Evolutionary conservation across 129 eudicot genomes (phyloP).

Genomic region (Oenanthe sinensis): DNA sequence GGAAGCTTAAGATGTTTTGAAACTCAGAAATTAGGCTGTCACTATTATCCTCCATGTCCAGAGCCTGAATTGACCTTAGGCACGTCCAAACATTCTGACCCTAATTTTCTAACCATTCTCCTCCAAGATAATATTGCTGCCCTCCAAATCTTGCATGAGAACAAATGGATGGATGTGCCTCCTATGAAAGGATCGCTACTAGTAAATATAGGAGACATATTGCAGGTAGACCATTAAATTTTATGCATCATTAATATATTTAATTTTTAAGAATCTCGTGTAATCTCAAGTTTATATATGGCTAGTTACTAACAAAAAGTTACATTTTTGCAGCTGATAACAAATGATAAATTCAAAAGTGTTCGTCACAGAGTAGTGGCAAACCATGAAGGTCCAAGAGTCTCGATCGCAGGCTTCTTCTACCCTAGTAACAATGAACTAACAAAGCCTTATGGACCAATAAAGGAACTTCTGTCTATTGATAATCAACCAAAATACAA

Average conservation of each 20-base stretch:
- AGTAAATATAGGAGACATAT: background rate
- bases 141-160: slow-evolving; percentile 11
- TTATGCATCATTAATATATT: background rate
- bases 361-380: slow-evolving; percentile 11
- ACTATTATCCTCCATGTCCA: slow-evolving; percentile 15
- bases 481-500: slow-evolving; percentile 7
- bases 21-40: background rate
- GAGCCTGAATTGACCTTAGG: slow-evolving; percentile 6
- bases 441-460: slow-evolving; percentile 4
- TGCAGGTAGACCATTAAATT: slow-evolving; percentile 1
- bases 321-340: slow-evolving; percentile 1
- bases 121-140: slow-evolving; percentile 3
- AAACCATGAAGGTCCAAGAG: slow-evolving; percentile 5
- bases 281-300: background rate
- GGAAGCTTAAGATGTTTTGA: background rate
- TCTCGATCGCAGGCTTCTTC: slow-evolving; percentile 4
- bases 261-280: background rate
- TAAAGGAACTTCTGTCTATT: slow-evolving; percentile 3
- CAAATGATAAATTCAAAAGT: slow-evolving; percentile 11
- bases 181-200: background rate
- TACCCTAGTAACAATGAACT: background rate
- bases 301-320: background rate
- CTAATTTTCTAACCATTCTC: slow-evolving; percentile 14
- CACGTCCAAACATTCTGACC: slow-evolving; percentile 6
- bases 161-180: slow-evolving; percentile 9